Conservation (phyloP, 2,329 filamentous ascomycete species). For the Didymella pinodella region DNA sequence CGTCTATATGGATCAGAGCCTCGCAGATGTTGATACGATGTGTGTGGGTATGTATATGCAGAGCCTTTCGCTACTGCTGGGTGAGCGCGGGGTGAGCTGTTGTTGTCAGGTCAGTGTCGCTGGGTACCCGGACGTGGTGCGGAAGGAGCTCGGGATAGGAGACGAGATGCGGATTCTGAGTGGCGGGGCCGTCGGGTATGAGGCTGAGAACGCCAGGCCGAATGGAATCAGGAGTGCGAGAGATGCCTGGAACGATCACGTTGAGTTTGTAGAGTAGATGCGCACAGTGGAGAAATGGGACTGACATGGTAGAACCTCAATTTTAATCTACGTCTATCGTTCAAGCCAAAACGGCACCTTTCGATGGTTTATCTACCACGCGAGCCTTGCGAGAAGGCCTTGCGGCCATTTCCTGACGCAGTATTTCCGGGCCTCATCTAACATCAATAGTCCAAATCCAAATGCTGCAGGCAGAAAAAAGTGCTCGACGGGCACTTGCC, state of each 20-base stretch:
- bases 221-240: slow-evolving; percentile 13
- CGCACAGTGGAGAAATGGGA: background rate
- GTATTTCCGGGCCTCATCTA: slow-evolving; percentile 74
- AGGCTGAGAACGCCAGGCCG: slow-evolving; percentile 8
- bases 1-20: slow-evolving; percentile 26
- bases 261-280: slow-evolving; percentile 2
- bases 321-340: background rate
- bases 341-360: background rate
- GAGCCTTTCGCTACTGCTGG: slow-evolving; percentile 30
- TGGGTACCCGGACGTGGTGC: slow-evolving; percentile 34
- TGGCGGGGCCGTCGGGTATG: slow-evolving; percentile 36
- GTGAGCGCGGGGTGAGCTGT: slow-evolving; percentile 29
- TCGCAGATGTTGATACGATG: slow-evolving; percentile 28
- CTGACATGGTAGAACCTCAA: background rate
- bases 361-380: slow-evolving; percentile 62
- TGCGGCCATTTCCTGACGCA: slow-evolving; percentile 66
- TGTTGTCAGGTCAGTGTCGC: slow-evolving; percentile 32
- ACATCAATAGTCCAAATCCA: slow-evolving; percentile 67
- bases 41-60: slow-evolving; percentile 38
- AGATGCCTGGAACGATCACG: slow-evolving; percentile 1
- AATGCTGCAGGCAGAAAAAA: slow-evolving; percentile 81
- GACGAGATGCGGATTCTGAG: slow-evolving; percentile 29
- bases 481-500: slow-evolving; percentile 71
- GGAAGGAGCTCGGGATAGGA: slow-evolving; percentile 24
- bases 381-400: slow-evolving; percentile 65